Percentiles rank a stretch among this genome's conserved stretches.
phyloP scores from a whole-genome alignment of 106 monocot species.

The Dioscorea alata region DNA sequence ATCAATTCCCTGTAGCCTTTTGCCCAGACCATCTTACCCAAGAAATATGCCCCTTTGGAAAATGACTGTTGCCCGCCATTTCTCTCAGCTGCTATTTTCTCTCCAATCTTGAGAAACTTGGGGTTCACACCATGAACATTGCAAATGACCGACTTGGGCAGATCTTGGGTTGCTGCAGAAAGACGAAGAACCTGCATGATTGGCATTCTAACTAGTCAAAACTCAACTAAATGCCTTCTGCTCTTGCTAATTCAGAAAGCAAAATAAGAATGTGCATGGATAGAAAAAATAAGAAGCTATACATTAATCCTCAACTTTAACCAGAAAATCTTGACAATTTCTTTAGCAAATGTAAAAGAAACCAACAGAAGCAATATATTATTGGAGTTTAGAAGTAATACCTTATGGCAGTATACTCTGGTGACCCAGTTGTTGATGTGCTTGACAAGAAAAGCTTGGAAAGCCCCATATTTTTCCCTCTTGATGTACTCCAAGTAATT shows the following conservation, averaged over 20 bases:
- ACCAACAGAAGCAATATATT: neutral
- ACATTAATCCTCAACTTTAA: neutral
- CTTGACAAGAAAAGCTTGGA: conserved; percentile 93
- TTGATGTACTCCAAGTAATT: conserved; percentile 99
- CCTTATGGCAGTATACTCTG: conserved; percentile 93
- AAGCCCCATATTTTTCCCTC: conserved; percentile 89
- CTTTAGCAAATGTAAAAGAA: neutral
- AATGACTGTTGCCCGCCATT: conserved; percentile 60
- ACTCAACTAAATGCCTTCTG: neutral
- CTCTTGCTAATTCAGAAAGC: too few species aligned
- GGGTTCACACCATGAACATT: conserved; percentile 99
- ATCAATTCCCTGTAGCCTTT: conserved; percentile 94
- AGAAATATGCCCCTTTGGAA: conserved; percentile 92
- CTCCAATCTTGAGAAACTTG: conserved; percentile 85
- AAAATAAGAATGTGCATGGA: neutral
- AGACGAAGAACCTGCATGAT: conserved; percentile 80
- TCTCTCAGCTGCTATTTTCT: conserved; percentile 63
- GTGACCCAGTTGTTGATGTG: conserved; percentile 92
- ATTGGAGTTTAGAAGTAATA: conserved; percentile 16
- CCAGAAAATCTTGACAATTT: too few species aligned
- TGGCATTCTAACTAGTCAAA: conserved; percentile 4
- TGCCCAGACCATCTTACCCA: conserved; percentile 99
- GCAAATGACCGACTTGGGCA: conserved; percentile 86
- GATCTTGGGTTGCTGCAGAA: conserved; percentile 95
- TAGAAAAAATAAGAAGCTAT: neutral